Evolutionary conservation across 768 basidiomycete species (phyloP).

Genomic region (Suillus clintonianus): DNA sequence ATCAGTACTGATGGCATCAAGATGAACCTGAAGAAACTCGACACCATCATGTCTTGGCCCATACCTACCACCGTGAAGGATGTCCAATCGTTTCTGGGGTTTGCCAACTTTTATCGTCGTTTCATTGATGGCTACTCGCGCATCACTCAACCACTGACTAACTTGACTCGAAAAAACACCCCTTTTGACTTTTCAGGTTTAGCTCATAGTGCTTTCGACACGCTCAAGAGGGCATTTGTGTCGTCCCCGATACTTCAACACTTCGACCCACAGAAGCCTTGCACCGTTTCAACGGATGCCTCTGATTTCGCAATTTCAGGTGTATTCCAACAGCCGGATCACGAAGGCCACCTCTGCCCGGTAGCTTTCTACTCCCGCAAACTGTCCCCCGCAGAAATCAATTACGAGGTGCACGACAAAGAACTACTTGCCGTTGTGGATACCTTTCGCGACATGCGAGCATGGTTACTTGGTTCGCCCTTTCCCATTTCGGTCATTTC

Average conservation of each 20-base stretch:
- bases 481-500: slow-evolving; percentile 19
- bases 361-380: slow-evolving; percentile 33
- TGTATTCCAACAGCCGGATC: slow-evolving; percentile 11
- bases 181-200: slow-evolving; percentile 27
- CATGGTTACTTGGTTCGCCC: slow-evolving; percentile 22
- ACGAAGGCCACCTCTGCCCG: slow-evolving; percentile 26
- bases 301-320: slow-evolving; percentile 13
- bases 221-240: slow-evolving; percentile 20
- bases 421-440: slow-evolving; percentile 44
- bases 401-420: slow-evolving; percentile 46
- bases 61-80: slow-evolving; percentile 18
- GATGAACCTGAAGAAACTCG: slow-evolving; percentile 46
- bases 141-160: slow-evolving; percentile 33
- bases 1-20: slow-evolving; percentile 29
- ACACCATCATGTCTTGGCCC: slow-evolving; percentile 33
- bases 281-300: slow-evolving; percentile 21
- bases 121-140: slow-evolving; percentile 39
- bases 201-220: slow-evolving; percentile 17
- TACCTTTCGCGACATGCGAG: slow-evolving; percentile 26
- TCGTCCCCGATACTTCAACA: slow-evolving; percentile 20
- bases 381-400: slow-evolving; percentile 34
- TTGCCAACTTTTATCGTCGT: slow-evolving; percentile 33
- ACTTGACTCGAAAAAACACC: slow-evolving; percentile 25
- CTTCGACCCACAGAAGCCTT: slow-evolving; percentile 13
- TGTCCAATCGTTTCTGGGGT: slow-evolving; percentile 31